A percentile compares a stretch with the other conserved stretches of the same genome.
Conservation (phyloP, 306 rosid genomes). For the Prunus padus region DNA sequence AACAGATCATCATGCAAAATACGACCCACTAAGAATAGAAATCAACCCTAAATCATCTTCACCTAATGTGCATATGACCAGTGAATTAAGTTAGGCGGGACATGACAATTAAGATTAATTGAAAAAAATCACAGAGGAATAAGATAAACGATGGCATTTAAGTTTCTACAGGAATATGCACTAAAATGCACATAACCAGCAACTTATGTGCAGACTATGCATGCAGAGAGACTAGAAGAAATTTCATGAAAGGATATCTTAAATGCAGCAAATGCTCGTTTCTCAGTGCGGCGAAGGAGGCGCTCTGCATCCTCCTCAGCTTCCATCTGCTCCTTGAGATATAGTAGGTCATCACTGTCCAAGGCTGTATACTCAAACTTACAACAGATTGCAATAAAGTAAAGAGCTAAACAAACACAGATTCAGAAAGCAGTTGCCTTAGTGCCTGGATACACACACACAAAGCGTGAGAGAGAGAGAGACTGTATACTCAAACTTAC, state of each 20-base stretch:
- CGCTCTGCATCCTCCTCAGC: slow-evolving; percentile 99
- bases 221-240: slow-evolving; percentile 6
- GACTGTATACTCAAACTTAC: slow-evolving; percentile 44
- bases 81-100: background rate
- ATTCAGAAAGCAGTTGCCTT: slow-evolving; percentile 2
- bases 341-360: slow-evolving; percentile 98
- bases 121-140: background rate
- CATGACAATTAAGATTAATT: background rate
- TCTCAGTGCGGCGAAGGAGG: slow-evolving; percentile 95
- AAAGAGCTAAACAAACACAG: slow-evolving; percentile 20
- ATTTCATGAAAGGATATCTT: slow-evolving; percentile 79
- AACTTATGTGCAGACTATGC: background rate
- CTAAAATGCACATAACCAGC: background rate
- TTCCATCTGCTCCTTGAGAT: slow-evolving; percentile 99
- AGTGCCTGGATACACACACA: background rate
- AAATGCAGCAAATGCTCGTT: slow-evolving; percentile 96
- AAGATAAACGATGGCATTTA: background rate
- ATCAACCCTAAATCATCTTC: background rate
- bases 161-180: background rate
- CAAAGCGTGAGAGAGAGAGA: background rate
- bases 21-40: background rate
- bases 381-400: slow-evolving; percentile 34
- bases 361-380: slow-evolving; percentile 76
- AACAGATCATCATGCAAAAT: background rate
- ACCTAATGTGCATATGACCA: background rate